phyloP scores from a whole-genome alignment of 2,329 filamentous ascomycete species.

The Arthroderma uncinatum region DNA sequence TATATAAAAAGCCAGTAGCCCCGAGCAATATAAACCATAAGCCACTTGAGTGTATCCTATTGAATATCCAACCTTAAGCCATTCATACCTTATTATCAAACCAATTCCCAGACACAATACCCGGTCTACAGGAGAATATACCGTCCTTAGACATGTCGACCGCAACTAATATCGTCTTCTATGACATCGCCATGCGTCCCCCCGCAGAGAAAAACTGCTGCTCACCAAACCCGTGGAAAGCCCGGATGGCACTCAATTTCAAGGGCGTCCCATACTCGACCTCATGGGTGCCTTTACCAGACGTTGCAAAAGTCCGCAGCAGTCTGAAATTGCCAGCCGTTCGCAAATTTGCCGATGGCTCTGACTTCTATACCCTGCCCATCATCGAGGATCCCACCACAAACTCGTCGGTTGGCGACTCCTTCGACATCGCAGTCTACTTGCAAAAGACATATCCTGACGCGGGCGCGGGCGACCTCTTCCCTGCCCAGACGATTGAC shows the following conservation, averaged over 20 bases:
- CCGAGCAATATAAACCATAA: too few relatives aligned
- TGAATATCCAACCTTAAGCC: too few relatives aligned
- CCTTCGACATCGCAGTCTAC: constrained; percentile 54
- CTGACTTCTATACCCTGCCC: constrained; percentile 51
- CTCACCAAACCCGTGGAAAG: constrained; percentile 44
- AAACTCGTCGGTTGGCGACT: constrained; percentile 43
- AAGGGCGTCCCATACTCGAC: constrained; percentile 40
- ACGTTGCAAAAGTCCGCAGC: constrained; percentile 41
- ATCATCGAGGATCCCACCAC: constrained; percentile 41
- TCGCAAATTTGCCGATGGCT: constrained; percentile 47
- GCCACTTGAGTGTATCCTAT: too few relatives aligned
- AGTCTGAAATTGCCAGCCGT: constrained; percentile 38
- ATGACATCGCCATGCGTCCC: constrained; percentile 37
- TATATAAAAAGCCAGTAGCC: too few relatives aligned
- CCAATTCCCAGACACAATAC: background rate
- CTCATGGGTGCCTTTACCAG: constrained; percentile 43
- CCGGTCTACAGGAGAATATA: background rate
- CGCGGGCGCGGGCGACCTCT: constrained; percentile 33
- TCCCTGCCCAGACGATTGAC: constrained; percentile 37
- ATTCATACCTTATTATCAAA: too few relatives aligned
- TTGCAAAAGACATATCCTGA: constrained; percentile 40
- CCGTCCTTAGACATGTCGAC: background rate
- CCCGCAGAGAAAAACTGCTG: constrained; percentile 20
- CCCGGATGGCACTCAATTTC: constrained; percentile 42
- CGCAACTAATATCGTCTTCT: constrained; percentile 30